These are phyloP conservation scores for Raphanus raphanistrum DNA, from an alignment of 345 rosid species.

Conservation along the genomic window DNA sequence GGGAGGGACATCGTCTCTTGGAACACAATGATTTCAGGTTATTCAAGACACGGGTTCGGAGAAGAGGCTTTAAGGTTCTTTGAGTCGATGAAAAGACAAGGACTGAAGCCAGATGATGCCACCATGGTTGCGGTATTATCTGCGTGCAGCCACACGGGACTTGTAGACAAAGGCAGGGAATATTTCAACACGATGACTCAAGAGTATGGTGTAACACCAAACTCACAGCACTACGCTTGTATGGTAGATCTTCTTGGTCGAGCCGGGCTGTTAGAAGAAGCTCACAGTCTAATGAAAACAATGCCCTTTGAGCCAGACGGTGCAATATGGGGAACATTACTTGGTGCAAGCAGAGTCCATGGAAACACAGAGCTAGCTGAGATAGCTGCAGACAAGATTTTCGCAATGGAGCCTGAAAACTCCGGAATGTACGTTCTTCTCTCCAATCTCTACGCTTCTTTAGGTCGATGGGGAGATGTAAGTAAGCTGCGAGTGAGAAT, in stretches of 20 bases:
- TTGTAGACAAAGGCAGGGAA: conserved; percentile 54
- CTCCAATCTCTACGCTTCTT: conserved; percentile 67
- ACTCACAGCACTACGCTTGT: conserved; percentile 63
- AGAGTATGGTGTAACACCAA: conserved; percentile 56
- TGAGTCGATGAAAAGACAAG: conserved; percentile 57
- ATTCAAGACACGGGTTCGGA: conserved; percentile 69
- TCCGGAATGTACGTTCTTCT: conserved; percentile 74
- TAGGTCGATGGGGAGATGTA: conserved; percentile 67
- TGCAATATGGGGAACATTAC: conserved; percentile 79
- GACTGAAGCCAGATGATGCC: conserved; percentile 58
- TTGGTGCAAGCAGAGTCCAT: conserved; percentile 74
- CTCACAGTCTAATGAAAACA: conserved; percentile 49
- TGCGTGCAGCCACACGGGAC: conserved; percentile 72
- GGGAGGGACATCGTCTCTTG: conserved; percentile 66
- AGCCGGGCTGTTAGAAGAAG: conserved; percentile 67
- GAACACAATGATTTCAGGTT: conserved; percentile 68
- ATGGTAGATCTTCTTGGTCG: conserved; percentile 80
- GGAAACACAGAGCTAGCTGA: conserved; percentile 63
- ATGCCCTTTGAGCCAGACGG: conserved; percentile 76
- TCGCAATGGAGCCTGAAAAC: conserved; percentile 68
- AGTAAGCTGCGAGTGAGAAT: conserved; percentile 58
- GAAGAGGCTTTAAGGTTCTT: conserved; percentile 54
- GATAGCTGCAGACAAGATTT: conserved; percentile 59
- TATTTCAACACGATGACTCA: conserved; percentile 55
- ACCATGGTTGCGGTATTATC: conserved; percentile 69